Conservation (phyloP, 2,329 filamentous ascomycete genomes). For the Aspergillus udagawae region DNA sequence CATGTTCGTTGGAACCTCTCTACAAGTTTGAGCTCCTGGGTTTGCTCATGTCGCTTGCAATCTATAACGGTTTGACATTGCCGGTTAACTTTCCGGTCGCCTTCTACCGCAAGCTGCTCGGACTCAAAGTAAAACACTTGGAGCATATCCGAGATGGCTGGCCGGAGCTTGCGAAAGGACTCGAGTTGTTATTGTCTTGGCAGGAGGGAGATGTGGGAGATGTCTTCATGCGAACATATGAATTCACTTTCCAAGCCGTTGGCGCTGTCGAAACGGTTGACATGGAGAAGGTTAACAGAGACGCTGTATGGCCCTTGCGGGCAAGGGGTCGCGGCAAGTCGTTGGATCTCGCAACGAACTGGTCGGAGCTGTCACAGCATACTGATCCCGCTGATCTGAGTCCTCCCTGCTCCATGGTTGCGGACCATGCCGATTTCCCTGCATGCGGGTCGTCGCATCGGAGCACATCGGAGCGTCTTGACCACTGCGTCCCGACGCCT, state of each 20-base stretch:
- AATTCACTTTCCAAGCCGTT: conserved; percentile 67
- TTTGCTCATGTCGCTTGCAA: conserved; percentile 77
- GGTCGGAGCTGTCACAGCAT: conserved; percentile 21
- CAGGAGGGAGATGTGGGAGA: conserved; percentile 76
- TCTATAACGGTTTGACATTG: conserved; percentile 90
- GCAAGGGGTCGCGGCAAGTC: neutral
- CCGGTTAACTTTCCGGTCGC: conserved; percentile 84
- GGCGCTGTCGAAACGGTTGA: conserved; percentile 53
- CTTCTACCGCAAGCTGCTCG: conserved; percentile 76
- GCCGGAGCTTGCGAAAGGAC: conserved; percentile 72
- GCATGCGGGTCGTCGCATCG: conserved; percentile 7
- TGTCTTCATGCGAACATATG: conserved; percentile 77
- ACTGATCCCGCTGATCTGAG: conserved; percentile 14
- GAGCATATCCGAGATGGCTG: conserved; percentile 82
- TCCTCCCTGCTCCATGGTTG: conserved; percentile 20
- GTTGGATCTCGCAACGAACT: conserved; percentile 13
- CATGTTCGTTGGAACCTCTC: conserved; percentile 72
- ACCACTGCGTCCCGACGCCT: conserved; percentile 23
- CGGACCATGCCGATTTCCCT: conserved; percentile 12
- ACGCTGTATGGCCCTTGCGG: conserved; percentile 33
- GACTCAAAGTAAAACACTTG: conserved; percentile 63
- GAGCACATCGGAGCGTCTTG: conserved; percentile 19
- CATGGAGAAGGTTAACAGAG: conserved; percentile 45
- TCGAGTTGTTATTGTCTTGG: conserved; percentile 73
- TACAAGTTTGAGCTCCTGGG: conserved; percentile 92